A percentile compares a stretch with the other conserved stretches of the same genome.
Conservation (phyloP, 441 rosid species). For the Gossypium trilobum region DNA sequence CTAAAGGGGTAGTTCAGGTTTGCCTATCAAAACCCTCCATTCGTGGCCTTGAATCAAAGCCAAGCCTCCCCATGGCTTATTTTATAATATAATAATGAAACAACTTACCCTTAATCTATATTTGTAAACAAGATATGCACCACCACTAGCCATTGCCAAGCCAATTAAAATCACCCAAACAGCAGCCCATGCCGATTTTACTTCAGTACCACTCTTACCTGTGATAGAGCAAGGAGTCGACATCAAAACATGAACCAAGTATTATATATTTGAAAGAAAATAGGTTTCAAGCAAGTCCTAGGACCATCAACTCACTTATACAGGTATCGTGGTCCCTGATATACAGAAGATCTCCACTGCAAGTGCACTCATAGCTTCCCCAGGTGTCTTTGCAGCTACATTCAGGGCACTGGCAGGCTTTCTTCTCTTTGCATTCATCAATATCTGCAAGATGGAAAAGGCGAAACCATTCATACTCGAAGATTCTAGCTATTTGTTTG, state of each 20-base stretch:
- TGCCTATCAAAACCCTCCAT: neutral
- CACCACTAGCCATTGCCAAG: conserved; percentile 70
- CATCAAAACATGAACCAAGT: conserved; percentile 16
- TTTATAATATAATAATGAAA: neutral
- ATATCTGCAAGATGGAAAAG: conserved; percentile 41
- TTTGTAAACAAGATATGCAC: conserved; percentile 85
- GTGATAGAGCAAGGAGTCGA: conserved; percentile 12
- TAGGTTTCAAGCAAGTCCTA: neutral
- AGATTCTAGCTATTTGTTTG: neutral
- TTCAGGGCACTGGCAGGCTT: conserved; percentile 80
- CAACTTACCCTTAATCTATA: conserved; percentile 78
- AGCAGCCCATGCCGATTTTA: conserved; percentile 71
- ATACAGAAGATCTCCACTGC: conserved; percentile 77
- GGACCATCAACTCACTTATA: conserved; percentile 54
- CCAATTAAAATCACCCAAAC: conserved; percentile 79
- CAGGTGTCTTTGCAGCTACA: conserved; percentile 91
- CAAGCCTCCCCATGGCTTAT: neutral
- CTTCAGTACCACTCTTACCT: conserved; percentile 66
- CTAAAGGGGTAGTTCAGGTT: neutral
- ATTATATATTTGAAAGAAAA: neutral
- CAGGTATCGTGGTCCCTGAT: conserved; percentile 92
- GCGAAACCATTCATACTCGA: conserved; percentile 1
- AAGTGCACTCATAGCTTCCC: conserved; percentile 93
- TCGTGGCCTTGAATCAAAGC: neutral
- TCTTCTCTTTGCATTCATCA: conserved; percentile 83